Base-by-base conservation (phyloP, 2,329 filamentous ascomycete species). In the Leptographium procerum region DNA sequence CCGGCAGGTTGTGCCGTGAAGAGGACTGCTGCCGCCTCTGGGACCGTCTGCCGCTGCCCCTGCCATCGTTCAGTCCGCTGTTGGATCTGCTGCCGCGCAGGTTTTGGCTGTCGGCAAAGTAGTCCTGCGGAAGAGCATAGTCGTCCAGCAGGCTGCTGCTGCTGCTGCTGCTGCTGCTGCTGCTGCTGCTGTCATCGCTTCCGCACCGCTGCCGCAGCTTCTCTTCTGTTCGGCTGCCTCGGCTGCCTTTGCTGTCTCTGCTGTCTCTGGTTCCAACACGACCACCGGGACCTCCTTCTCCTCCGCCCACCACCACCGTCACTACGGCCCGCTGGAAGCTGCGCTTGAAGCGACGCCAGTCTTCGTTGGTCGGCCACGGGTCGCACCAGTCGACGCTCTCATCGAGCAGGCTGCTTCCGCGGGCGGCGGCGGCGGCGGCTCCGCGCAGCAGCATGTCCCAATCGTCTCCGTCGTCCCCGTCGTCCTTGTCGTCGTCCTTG, bases 331-430 rank as follows among this genome's bases (percentile, higher is more conserved):
- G 64, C 40, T 68, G 65, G 59, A 72, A 73, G 52, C 68, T 59
- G 56, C 65, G 64, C 51, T 69, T 58, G 61, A 74, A 74, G 22
- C 70, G 65, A 34, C 69, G 61, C 71, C 72, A 73, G 63, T 73
- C 72, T 31, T 73, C 69, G 55, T 73, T 71, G 2, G 71, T 73
- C 45, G 72, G 71, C 68, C 71, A 72, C 9, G 69, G 68, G 48
- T 72, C 70, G 62, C 64, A 68, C 65, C 68, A 70, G 57, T 69
- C 68, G 45, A 61, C 62, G 14, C 63, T 65, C 8, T 67, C 64
- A 13, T 64, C 64, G 16, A 33, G 19, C 19, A 50, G 31, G 14
- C 9, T 13, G n/a, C 36, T 50, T 9, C 26, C 52, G 8, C 19
- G 13, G 29, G 29, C 29, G 8, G 16, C 28, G 1, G 40, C 26